Evolutionary conservation across 768 basidiomycete species (phyloP), one percentile per base, ranked within the genome.

Genomic region (Boletus rex-veris): DNA sequence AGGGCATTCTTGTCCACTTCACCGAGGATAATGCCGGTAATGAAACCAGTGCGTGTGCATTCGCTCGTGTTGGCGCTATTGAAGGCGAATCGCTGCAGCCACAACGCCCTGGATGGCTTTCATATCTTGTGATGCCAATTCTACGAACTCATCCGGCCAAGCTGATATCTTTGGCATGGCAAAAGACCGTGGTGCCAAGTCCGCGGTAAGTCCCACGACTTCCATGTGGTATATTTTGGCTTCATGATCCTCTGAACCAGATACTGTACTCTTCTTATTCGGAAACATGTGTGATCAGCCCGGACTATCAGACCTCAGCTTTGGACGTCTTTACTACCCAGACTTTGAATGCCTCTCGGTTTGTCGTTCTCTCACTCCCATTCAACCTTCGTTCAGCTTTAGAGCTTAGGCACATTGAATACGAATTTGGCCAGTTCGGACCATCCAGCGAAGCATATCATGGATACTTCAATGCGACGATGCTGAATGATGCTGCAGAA

Each of bases 61-160:
- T 76, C 64, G 12, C 46, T 45, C 38, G 15, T 40, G 45, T 52
- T 48, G 16, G 59, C 58, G 45, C 50, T 48, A 48, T 53, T 46
- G 36, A 61, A 38, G 40, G 48, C 60, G 24, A 46, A 49, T 50
- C 64, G 61, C 54, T 26, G 59, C 65, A 80, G 87, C 89, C 3
- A 76, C 73, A 6, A 90, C 92, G 0, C 92, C 94, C 4, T 97
- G 93, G 92, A 88, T 97, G 61, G 94, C 94, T 12, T 78, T 94
- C 58, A 80, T 97, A 45, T 80, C 84, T 4, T 96, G 93, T 69
- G 92, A 95, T 64, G 64, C 66, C 52, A 93, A 94, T 67, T 78
- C 85, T 16, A 90, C 90, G 15, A 73, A 80, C 54, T 74, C 81
- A 4, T 83, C 84, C 2, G 66, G 74, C 48, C 75, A 80, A 3